phyloP scores from a whole-genome alignment of 371 early-diverging fungal genomes.

The Fennellomyces sp. region DNA sequence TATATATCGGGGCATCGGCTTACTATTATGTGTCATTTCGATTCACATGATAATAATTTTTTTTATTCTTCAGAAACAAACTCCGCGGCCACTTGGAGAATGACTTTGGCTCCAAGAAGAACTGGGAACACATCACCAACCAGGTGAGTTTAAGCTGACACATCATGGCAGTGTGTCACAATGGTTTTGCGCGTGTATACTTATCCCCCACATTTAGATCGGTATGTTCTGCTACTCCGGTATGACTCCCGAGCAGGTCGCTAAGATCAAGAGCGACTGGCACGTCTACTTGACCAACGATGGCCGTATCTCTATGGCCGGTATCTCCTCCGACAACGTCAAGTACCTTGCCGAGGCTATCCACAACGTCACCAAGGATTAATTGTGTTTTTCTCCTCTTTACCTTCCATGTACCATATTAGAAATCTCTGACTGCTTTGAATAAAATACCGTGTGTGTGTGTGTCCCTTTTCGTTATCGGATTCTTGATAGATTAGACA shows the following conservation, averaged over 20 bases:
- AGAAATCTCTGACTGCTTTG: no score
- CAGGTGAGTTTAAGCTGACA: slow-evolving; percentile 50
- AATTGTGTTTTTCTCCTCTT: slow-evolving; percentile 7
- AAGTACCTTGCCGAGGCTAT: slow-evolving; percentile 95
- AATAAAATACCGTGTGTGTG: no score
- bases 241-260: slow-evolving; percentile 89
- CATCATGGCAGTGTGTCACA: no score
- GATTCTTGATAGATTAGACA: no score
- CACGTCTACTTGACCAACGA: slow-evolving; percentile 95
- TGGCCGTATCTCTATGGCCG: slow-evolving; percentile 98
- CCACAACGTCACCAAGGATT: slow-evolving; percentile 87
- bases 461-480: no score
- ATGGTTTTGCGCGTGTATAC: no score
- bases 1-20: background rate
- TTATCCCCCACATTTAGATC: slow-evolving; percentile 54
- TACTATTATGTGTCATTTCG: background rate
- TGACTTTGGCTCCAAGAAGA: slow-evolving; percentile 76
- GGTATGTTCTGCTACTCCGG: slow-evolving; percentile 99
- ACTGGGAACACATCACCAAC: slow-evolving; percentile 95
- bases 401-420: no score
- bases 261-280: slow-evolving; percentile 82
- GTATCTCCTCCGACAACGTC: slow-evolving; percentile 92
- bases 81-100: slow-evolving; percentile 83
- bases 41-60: slow-evolving; percentile 1
- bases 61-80: slow-evolving; percentile 35